A percentile compares a stretch with the other conserved stretches of the same genome.
These are phyloP conservation scores for Rostrohypoxylon terebratum DNA, from an alignment of 495 filamentous ascomycete genomes.

Conservation along the genomic window DNA sequence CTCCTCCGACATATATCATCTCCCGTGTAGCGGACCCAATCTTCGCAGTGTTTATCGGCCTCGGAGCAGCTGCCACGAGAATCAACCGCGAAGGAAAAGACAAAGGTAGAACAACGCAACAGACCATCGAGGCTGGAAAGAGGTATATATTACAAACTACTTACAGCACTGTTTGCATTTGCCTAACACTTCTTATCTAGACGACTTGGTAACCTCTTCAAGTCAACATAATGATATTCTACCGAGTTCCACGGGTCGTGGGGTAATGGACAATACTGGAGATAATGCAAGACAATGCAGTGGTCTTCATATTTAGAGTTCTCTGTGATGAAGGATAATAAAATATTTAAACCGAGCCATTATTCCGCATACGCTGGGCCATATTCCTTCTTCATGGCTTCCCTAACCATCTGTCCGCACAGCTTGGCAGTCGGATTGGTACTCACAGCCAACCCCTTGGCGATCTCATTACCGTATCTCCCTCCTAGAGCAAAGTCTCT, in stretches of 20 bases:
- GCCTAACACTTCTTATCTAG: slow-evolving; percentile 31
- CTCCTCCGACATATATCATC: slow-evolving; percentile 65
- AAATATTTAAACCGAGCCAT: slow-evolving; percentile 6
- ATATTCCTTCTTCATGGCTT: slow-evolving; percentile 84
- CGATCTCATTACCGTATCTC: slow-evolving; percentile 81
- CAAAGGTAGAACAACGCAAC: slow-evolving; percentile 64
- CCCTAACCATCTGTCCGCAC: slow-evolving; percentile 87
- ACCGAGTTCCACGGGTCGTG: not conserved
- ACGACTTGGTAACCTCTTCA: slow-evolving; percentile 29
- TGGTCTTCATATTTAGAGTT: slow-evolving; percentile 2
- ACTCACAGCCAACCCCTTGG: slow-evolving; percentile 78
- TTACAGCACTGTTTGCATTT: not conserved
- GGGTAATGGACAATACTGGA: not conserved
- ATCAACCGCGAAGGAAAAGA: slow-evolving; percentile 88
- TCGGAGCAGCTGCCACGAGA: slow-evolving; percentile 70
- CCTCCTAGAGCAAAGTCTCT: slow-evolving; percentile 80
- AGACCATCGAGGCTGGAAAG: slow-evolving; percentile 63
- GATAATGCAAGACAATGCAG: not conserved
- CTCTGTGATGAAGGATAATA: not conserved
- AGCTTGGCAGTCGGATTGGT: slow-evolving; percentile 91
- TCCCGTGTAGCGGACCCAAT: slow-evolving; percentile 83
- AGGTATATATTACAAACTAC: slow-evolving; percentile 52
- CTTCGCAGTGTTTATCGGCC: slow-evolving; percentile 84
- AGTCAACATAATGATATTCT: slow-evolving; percentile 15
- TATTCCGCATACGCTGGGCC: slow-evolving; percentile 53